Base-by-base conservation (phyloP, 2,329 filamentous ascomycete genomes). In the Alternaria sp. region DNA sequence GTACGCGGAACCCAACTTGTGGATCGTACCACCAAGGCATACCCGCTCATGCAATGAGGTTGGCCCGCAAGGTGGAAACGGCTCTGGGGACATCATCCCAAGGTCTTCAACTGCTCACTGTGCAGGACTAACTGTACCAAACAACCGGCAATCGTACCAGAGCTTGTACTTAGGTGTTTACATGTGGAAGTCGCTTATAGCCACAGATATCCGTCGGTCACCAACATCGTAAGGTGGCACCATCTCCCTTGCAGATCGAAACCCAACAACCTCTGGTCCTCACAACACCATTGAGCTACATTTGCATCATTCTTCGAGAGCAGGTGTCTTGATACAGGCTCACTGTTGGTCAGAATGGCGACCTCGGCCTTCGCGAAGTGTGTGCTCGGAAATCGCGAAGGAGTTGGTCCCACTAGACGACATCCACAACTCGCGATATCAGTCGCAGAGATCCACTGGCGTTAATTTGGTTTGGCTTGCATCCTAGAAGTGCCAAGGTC, bases 391-490 rank as follows among this genome's bases (percentile, higher is more conserved):
- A 22, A 36, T 25, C 46, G 46, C 46, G 30, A 18, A 49, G 46
- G 46, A 36, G 18, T 22, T 36, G 4, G 18, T 34, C 25, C 30
- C 46, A 36, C 32, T 38, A 38, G 20, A 50, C 14, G 20, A 38
- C 3, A n/a, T 27, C 11, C 20, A 25, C 5, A 50, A 16, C 20
- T 50, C 32, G 22, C 30, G 20, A 27, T 50, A 7, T 50, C 32
- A 50, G 32, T 50, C 46, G 46, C 20, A 34, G 30, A 49, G 30
- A 36, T 28, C 30, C 14, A 49, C 20, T 0, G 8, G 46, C 46
- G 30, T 50, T 50, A n/a, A 50, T 50, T 11, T 50, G 40, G 20
- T 28, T n/a, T 25, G 46, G 46, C 32, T 27, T 36, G 46, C 46
- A 38, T 14, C 5, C 32, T 36, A 34, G 46, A 50, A 36, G 34